Conservation (phyloP, 2,329 filamentous ascomycete species). For the Macroventuria anomochaeta region DNA sequence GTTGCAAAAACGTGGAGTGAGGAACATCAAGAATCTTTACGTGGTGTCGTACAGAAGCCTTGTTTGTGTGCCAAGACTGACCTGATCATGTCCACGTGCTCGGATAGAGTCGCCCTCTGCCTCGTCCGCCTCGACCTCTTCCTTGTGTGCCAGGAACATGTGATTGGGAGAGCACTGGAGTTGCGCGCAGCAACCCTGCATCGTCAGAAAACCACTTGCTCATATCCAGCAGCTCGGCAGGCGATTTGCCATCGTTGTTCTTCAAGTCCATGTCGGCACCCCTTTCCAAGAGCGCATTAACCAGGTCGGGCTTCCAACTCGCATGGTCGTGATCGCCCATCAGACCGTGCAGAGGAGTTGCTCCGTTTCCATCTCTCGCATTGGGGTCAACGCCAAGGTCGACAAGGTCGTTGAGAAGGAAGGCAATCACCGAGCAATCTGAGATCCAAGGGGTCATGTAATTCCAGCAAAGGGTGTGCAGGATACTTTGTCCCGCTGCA, state of each 20-base stretch:
- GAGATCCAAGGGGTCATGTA: not conserved
- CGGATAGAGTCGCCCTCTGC: not conserved
- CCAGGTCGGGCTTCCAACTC: not conserved
- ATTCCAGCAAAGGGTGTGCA: not conserved
- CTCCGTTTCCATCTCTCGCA: not conserved
- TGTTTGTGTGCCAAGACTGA: not conserved
- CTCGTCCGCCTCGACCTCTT: not conserved
- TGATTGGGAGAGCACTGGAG: not conserved
- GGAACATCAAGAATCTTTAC: not conserved
- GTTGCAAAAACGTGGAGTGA: slow-evolving; percentile 5
- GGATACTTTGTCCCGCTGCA: not conserved
- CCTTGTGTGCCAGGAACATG: not conserved
- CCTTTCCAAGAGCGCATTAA: slow-evolving; percentile 3
- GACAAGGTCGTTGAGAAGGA: not conserved
- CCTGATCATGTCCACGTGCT: not conserved
- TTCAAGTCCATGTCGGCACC: not conserved
- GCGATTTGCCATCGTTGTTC: not conserved
- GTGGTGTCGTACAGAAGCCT: not conserved
- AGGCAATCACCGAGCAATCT: not conserved
- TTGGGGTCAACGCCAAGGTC: not conserved
- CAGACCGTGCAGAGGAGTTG: not conserved
- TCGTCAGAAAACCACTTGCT: not conserved
- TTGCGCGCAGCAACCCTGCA: not conserved
- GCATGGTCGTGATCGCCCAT: not conserved
- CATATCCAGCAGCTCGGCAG: not conserved